Conservation (phyloP, 1,284 basidiomycete species). For the Boletellus deceptivus region DNA sequence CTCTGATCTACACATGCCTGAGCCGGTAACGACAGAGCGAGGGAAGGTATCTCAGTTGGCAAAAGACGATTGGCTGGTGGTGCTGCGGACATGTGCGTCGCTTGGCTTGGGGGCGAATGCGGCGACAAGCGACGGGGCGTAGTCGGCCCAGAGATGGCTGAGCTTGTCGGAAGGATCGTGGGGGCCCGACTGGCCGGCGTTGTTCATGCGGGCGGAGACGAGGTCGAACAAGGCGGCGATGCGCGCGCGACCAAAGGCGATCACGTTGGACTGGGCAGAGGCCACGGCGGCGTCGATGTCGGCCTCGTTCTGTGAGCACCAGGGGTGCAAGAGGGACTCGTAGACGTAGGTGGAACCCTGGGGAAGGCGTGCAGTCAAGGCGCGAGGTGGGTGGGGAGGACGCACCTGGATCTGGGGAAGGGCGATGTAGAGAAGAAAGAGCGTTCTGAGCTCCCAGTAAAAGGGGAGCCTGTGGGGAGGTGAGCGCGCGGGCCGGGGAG, state of each 20-base stretch:
- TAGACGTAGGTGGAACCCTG: constrained; percentile 78
- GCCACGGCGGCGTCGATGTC: constrained; percentile 65
- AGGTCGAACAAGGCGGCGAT: constrained; percentile 47
- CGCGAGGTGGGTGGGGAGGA: not conserved
- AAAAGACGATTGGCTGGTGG: constrained; percentile 2
- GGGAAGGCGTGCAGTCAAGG: not conserved
- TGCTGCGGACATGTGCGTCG: constrained; percentile 10
- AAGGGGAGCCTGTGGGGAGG: constrained; percentile 64
- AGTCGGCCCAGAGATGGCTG: constrained; percentile 39
- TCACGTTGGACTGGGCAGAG: constrained; percentile 49
- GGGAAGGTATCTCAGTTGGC: constrained; percentile 13
- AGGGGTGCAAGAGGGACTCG: constrained; percentile 61
- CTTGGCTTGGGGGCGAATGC: constrained; percentile 18
- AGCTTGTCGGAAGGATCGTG: constrained; percentile 26
- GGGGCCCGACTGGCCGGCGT: too few relatives aligned
- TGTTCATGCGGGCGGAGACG: constrained; percentile 14
- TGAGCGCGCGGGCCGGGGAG: constrained; percentile 2
- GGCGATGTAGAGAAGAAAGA: constrained; percentile 70
- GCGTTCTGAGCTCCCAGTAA: constrained; percentile 72
- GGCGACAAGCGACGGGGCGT: constrained; percentile 35
- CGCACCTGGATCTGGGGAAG: constrained; percentile 72
- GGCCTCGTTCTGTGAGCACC: constrained; percentile 62
- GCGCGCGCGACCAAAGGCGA: constrained; percentile 52
- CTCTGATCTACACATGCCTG: constrained; percentile 13
- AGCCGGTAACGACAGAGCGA: not conserved